These are phyloP conservation scores for Aspergillus homomorphus DNA, from an alignment of 495 filamentous ascomycete species.

Conservation along the genomic window DNA sequence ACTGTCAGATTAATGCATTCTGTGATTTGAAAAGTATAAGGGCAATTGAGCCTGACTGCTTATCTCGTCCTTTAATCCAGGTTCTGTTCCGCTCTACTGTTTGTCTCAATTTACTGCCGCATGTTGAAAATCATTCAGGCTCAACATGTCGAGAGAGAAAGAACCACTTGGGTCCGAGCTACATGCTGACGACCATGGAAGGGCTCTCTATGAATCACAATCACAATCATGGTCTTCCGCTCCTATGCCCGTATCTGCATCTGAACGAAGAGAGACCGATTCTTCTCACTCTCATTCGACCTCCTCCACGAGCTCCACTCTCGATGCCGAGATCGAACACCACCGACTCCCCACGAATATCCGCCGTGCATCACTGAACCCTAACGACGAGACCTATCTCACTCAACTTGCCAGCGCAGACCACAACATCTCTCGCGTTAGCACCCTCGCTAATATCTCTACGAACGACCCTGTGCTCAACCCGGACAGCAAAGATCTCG, in stretches of 20 bases:
- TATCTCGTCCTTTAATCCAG: background rate
- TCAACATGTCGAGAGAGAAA: background rate
- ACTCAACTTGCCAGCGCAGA: background rate
- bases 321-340: background rate
- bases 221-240: background rate
- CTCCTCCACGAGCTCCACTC: background rate
- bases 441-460: background rate
- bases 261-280: background rate
- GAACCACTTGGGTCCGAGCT: background rate
- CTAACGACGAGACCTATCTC: constrained; percentile 1
- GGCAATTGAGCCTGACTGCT: background rate
- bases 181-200: background rate
- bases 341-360: background rate
- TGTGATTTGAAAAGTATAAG: background rate
- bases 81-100: background rate
- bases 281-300: background rate
- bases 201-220: background rate
- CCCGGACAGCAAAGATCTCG: constrained; percentile 3
- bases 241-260: background rate
- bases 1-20: background rate
- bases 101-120: background rate
- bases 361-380: background rate
- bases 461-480: background rate
- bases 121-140: background rate
- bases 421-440: background rate